phyloP scores from a whole-genome alignment of 2,329 filamentous ascomycete genomes.

The Colletotrichum orchidophilum region DNA sequence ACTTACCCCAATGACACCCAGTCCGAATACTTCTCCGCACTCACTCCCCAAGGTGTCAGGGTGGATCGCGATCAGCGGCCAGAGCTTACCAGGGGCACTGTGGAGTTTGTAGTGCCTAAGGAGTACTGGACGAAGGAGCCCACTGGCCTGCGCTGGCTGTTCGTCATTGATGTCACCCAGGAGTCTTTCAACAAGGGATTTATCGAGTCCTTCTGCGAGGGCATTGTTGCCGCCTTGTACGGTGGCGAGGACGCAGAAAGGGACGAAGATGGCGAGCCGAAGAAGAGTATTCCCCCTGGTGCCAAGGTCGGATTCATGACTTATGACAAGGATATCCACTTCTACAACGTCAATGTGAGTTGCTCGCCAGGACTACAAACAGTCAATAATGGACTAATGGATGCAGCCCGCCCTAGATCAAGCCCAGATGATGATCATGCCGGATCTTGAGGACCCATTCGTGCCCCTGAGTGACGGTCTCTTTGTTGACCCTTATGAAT shows the following conservation, averaged over 20 bases:
- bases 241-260: slow-evolving; percentile 67
- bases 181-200: slow-evolving; percentile 93
- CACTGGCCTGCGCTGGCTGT: slow-evolving; percentile 86
- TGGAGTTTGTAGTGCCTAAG: slow-evolving; percentile 96
- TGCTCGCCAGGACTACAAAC: neutral
- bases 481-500: slow-evolving; percentile 94
- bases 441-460: slow-evolving; percentile 96
- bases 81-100: slow-evolving; percentile 89
- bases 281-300: slow-evolving; percentile 74
- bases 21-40: slow-evolving; percentile 91
- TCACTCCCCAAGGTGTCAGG: slow-evolving; percentile 85
- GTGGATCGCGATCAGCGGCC: slow-evolving; percentile 90
- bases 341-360: slow-evolving; percentile 91
- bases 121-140: slow-evolving; percentile 98
- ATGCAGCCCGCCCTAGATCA: slow-evolving; percentile 76
- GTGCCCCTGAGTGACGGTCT: slow-evolving; percentile 90
- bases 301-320: slow-evolving; percentile 95
- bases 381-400: neutral
- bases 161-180: slow-evolving; percentile 92
- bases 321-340: slow-evolving; percentile 96
- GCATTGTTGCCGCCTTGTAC: slow-evolving; percentile 86
- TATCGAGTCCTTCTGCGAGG: slow-evolving; percentile 88
- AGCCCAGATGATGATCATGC: slow-evolving; percentile 99
- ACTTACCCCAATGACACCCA: slow-evolving; percentile 96
- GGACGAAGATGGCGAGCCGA: slow-evolving; percentile 62